Evolutionary conservation across 2,329 filamentous ascomycete genomes (phyloP), one percentile per base, ranked within the genome.

Genomic region (Aspergillus quadricinctus): DNA sequence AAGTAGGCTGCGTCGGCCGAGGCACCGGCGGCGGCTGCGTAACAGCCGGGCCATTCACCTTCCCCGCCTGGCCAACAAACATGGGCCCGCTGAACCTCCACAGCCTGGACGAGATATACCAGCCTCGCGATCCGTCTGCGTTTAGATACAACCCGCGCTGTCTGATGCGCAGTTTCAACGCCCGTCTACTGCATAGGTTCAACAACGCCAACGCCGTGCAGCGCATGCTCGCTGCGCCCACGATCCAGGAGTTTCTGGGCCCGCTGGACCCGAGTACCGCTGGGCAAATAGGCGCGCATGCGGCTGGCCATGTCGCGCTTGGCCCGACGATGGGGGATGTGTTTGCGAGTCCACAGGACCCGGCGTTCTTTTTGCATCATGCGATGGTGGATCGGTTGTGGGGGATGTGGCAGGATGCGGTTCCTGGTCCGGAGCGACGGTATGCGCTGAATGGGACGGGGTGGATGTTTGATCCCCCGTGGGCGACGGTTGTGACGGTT

Each of bases 361-460:
- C 40, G 7, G 40, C 19, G 40, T 43, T 43, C 40, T 43, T 43
- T 21, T 6, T 43, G 40, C 40, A 43, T 21, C 40, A 43, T 43
- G 40, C 17, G 3, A 43, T 43, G 40, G 40, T 43, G 40, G 40
- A 43, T 21, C 40, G 40, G 40, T 3, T 43, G 17, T 43, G 40
- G 40, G 19, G 3, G 40, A n/a, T 43, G 40, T 43, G 40, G 40
- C 40, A 43, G 40, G 7, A 21, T 4, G 17, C 7, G 3, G n/a
- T n/a, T n/a, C n/a, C n/a, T n/a, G n/a, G 7, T 21, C 17, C 3
- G 1, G 2, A 10, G 40, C 40, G 57, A 25, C 55, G 60, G 23
- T 52, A 58, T 25, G 63, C 62, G 14, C 28, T 66, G 0, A 63
- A 65, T 41, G 63, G 62, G 6, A 66, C 63, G 17, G 55, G 49